phyloP scores from a whole-genome alignment of 768 basidiomycete species.

The Mrakia gelida region DNA sequence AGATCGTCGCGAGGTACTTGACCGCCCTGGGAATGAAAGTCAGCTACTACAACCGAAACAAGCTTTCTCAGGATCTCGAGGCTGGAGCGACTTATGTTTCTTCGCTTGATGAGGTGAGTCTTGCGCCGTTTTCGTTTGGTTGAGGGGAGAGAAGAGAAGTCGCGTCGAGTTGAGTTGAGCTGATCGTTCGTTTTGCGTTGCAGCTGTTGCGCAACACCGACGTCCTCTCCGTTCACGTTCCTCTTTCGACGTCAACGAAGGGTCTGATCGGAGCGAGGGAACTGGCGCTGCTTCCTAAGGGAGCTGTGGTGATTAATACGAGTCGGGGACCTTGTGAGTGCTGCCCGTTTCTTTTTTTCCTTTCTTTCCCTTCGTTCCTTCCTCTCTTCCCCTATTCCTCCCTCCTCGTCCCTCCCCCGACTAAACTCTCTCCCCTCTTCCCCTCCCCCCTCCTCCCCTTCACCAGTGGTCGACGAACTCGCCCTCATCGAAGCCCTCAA shows the following conservation, averaged over 20 bases:
- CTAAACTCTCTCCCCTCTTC: neutral
- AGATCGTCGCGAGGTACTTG: constrained; percentile 21
- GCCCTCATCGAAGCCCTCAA: constrained; percentile 54
- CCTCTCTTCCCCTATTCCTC: neutral
- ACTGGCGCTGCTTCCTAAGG: constrained; percentile 55
- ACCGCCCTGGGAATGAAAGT: constrained; percentile 29
- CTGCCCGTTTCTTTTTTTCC: neutral
- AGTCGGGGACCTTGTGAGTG: constrained; percentile 54
- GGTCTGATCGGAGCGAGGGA: constrained; percentile 53
- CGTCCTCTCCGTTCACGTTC: constrained; percentile 60
- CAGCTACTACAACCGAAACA: constrained; percentile 27
- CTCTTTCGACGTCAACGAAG: constrained; percentile 53
- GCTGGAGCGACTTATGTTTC: constrained; percentile 18
- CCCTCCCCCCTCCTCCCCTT: neutral
- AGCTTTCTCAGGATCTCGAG: constrained; percentile 13
- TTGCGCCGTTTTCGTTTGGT: no score
- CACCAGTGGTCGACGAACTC: neutral
- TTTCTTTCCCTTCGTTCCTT: neutral
- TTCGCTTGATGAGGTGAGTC: constrained; percentile 23
- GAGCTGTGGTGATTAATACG: constrained; percentile 63
- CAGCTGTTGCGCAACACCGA: constrained; percentile 56
- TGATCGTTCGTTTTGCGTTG: neutral
- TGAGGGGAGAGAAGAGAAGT: no score
- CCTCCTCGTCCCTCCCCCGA: no score
- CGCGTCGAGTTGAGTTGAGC: neutral